phyloP scores from a whole-genome alignment of 129 eudicot species.

The Calendula officinalis region DNA sequence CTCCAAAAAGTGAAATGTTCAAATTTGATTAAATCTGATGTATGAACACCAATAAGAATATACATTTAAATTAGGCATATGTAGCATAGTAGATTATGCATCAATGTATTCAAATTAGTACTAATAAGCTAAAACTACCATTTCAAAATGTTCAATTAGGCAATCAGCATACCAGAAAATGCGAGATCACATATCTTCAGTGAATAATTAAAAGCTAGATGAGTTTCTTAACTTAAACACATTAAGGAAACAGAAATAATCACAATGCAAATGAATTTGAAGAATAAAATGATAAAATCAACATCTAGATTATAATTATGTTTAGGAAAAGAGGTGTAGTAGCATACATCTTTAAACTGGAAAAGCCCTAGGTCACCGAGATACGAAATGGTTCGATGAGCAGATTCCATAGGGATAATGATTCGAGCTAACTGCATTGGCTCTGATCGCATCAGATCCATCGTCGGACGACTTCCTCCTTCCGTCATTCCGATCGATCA shows the following conservation, averaged over 20 bases:
- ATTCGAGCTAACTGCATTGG: conserved; percentile 83
- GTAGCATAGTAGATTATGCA: conserved; percentile 11
- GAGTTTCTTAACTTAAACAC: not conserved
- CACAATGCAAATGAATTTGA: conserved; percentile 19
- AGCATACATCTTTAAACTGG: conserved; percentile 87
- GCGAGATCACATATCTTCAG: conserved; percentile 8
- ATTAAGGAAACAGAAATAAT: conserved; percentile 5
- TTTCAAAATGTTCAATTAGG: not conserved
- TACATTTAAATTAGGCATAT: not conserved
- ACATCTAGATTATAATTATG: not conserved
- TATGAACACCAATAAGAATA: conserved; percentile 7
- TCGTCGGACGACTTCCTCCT: conserved; percentile 45
- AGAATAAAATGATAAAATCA: not conserved
- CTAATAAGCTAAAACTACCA: conserved; percentile 1
- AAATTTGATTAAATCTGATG: not conserved
- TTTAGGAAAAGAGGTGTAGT: not conserved
- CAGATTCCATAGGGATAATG: conserved; percentile 74
- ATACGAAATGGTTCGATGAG: conserved; percentile 72
- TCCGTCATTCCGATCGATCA: conserved; percentile 34
- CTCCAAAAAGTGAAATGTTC: conserved; percentile 6
- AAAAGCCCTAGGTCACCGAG: conserved; percentile 86
- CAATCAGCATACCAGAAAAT: conserved; percentile 8
- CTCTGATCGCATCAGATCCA: conserved; percentile 91
- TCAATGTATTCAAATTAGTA: conserved; percentile 5
- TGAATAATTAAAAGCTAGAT: not conserved